A percentile compares a stretch with the other conserved stretches of the same genome.
phyloP scores from a whole-genome alignment of 78 protist genomes.

The Creolimax fragrantissima region DNA sequence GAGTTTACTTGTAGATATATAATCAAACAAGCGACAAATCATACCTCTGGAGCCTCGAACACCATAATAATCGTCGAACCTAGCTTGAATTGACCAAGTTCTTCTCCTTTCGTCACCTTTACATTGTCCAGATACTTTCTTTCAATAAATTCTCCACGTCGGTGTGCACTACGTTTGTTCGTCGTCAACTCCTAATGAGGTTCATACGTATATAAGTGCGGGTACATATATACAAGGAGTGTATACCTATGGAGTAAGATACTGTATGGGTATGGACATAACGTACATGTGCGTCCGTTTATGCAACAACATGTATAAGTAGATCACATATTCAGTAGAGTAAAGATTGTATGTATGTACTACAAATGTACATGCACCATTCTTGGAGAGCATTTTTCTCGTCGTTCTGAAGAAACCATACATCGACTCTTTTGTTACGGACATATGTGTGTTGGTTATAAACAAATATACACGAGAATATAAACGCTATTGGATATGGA shows the following conservation, averaged over 20 bases:
- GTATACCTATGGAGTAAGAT: no score
- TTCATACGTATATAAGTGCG: no score
- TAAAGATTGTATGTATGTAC: no score
- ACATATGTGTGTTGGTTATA: neutral
- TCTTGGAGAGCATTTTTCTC: no score
- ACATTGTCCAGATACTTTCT: neutral
- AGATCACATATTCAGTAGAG: no score
- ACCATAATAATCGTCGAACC: neutral
- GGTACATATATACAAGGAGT: no score
- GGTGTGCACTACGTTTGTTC: neutral
- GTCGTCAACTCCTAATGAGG: neutral
- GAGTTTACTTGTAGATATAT: neutral
- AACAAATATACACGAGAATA: neutral
- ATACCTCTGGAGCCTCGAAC: neutral
- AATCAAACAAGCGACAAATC: neutral
- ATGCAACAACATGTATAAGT: no score
- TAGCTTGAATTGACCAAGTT: neutral
- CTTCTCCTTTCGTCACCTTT: neutral
- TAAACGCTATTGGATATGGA: neutral
- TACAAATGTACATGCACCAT: no score
- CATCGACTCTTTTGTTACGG: neutral
- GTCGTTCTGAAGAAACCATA: neutral
- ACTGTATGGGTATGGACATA: no score
- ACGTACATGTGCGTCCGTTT: no score
- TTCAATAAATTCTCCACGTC: neutral